Conservation (phyloP, 2,329 filamentous ascomycete species). For the Colletotrichum sp. region DNA sequence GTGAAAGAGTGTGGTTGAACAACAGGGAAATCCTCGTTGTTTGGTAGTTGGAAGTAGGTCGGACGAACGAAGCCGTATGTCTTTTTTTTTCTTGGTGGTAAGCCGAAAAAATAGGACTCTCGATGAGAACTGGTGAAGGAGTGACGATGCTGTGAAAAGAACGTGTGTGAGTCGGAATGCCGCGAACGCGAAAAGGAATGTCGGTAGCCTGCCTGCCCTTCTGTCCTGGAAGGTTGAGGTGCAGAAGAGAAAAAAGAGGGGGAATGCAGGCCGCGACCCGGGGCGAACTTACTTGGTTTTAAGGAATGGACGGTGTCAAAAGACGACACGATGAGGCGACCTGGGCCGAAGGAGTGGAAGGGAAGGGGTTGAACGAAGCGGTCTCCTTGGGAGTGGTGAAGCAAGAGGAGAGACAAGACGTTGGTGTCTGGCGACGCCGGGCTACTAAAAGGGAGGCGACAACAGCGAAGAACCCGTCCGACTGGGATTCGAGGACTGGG, state of each 20-base stretch:
- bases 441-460: conserved; percentile 20
- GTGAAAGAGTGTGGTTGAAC: conserved; percentile 26
- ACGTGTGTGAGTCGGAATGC: neutral
- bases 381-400: conserved; percentile 24
- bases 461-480: conserved; percentile 2
- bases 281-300: conserved; percentile 11
- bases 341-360: conserved; percentile 14
- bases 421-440: conserved; percentile 18
- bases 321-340: conserved; percentile 17
- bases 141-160: conserved; percentile 21
- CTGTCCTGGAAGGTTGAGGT: conserved; percentile 23
- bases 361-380: conserved; percentile 25
- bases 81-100: conserved; percentile 3
- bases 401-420: conserved; percentile 22
- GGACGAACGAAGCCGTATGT: conserved; percentile 20
- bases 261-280: conserved; percentile 5
- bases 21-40: conserved; percentile 18
- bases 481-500: conserved; percentile 18
- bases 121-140: conserved; percentile 17
- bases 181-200: conserved; percentile 11
- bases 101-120: conserved; percentile 16
- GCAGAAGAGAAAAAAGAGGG: conserved; percentile 7
- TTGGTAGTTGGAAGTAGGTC: conserved; percentile 17
- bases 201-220: conserved; percentile 21
- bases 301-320: conserved; percentile 24